phyloP scores from a whole-genome alignment of 2,329 filamentous ascomycete species.

The Nemania bipapillata region DNA sequence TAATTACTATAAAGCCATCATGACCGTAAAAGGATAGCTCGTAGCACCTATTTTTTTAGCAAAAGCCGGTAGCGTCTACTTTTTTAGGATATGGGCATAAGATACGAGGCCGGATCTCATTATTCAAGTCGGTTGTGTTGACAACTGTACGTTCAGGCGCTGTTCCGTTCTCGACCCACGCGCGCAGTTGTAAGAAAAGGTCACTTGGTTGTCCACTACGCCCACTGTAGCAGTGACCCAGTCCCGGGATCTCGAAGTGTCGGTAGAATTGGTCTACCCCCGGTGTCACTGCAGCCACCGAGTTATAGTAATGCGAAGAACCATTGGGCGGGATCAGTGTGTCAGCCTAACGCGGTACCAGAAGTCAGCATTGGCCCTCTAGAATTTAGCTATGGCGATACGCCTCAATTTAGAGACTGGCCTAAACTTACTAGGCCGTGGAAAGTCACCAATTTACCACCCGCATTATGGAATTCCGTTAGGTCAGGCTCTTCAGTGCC shows the following conservation, averaged over 20 bases:
- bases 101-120: background rate
- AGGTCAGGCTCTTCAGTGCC: background rate
- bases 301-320: slow-evolving; percentile 7
- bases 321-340: background rate
- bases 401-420: background rate
- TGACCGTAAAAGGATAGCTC: too few species aligned
- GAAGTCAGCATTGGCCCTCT: background rate
- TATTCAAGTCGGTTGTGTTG: background rate
- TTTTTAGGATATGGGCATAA: slow-evolving; percentile 1
- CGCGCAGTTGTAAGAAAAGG: slow-evolving; percentile 46
- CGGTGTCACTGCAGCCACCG: background rate
- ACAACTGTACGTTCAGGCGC: slow-evolving; percentile 15
- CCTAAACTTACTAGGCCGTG: background rate
- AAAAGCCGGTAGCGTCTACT: too few species aligned
- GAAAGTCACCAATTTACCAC: background rate
- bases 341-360: background rate
- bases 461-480: background rate
- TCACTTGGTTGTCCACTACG: slow-evolving; percentile 42
- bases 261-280: slow-evolving; percentile 47
- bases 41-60: too few species aligned
- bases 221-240: slow-evolving; percentile 51
- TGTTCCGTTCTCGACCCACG: slow-evolving; percentile 51
- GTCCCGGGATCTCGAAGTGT: slow-evolving; percentile 49
- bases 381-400: background rate
- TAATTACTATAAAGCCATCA: too few species aligned